Evolutionary conservation across 768 basidiomycete species (phyloP), one percentile per base, ranked within the genome.

Genomic region (Asterophora parasitica): DNA sequence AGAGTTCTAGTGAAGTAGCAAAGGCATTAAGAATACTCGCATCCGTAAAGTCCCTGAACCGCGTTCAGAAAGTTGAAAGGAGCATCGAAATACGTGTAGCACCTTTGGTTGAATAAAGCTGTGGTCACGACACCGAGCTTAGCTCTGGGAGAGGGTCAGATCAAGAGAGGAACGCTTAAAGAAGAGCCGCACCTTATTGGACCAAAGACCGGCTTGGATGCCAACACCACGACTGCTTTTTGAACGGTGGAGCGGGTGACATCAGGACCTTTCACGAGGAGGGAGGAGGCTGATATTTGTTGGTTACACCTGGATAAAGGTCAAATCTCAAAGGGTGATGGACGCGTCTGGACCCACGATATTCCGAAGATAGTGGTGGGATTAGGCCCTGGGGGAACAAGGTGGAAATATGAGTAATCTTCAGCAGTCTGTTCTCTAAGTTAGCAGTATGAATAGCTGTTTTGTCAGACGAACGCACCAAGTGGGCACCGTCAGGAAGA

Each of bases 231-330:
- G 3, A 99, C 90, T 0, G 96, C 94, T 63, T 98, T 99, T 65
- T 99, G 96, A 0, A 99, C 96, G 7, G 86, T 98, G 4, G 88
- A 92, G 12, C 96, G 83, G 4, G 96, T 98, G 13, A 98, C 90
- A 53, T 96, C 94, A 2, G 79, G 72, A 32, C 81, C 77, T 60
- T 85, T 87, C 39, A 88, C 84, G 4, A 92, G 71, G 23, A 99
- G 75, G 17, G 83, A 75, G 0, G 85, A 76, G 1, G 93, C 74
- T 8, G 89, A 72, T 28, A 99, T 92, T 71, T 99, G 96, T 41
- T 94, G 91, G 58, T 98, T 97, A 63, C 94, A 95, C 58, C 91
- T 93, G 37, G 10, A 7, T 16, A 17, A 30, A 27, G 17, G 23
- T 42, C 8, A 38, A 46, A 36, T 6, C 16, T 4, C 28, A 20